Base-by-base conservation (phyloP, 768 basidiomycete species). In the Pleurotus ostreatus region DNA sequence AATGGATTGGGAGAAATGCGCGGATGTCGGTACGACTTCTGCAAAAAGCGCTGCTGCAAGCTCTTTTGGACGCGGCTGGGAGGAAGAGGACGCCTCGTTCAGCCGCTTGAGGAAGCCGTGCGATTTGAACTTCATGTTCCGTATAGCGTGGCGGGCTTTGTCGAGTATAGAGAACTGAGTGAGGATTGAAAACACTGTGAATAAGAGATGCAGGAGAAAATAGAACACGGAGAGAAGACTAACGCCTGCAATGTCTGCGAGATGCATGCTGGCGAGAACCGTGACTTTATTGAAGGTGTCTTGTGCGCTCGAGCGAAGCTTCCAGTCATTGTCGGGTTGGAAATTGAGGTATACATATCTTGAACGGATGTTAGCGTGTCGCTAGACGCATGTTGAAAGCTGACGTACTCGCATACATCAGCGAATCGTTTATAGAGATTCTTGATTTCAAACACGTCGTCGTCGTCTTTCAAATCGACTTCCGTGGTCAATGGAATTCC, bases 1-100 rank as follows among this genome's bases (percentile, higher is more conserved):
- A 41, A 88, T 66, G 9, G 78, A 75, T 49, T 82, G 74, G 1
- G 83, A 82, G 70, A 81, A 86, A 5, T 80, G 63, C 0, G 81
- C 70, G 2, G 79, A 76, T 13, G 82, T 82, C 4, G 84, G 82
- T 11, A 86, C 75, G 13, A 76, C 65, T 46, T 84, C 78, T 6
- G 77, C 73, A 60, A 88, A 80, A 6, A 83, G 68, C 23, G 73
- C 71, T n/a, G 71, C 66, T 1, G 82, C 76, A n/a, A 84, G 64
- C 20, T 77, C 66, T 59, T 69, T 57, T 57, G 62, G 65, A 23
- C 65, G 22, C n/a, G 51, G 51, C 20, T 22, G 16, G 22, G 49
- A n/a, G 20, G n/a, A 25, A 7, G 5, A 15, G 16, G 13, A n/a
- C 49, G 26, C 39, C 13, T 46, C 26, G 15, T 60, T 54, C 30